Percentiles rank a stretch among this genome's conserved stretches.
Conservation (phyloP, 306 rosid genomes). For the Cicer judaicum region DNA sequence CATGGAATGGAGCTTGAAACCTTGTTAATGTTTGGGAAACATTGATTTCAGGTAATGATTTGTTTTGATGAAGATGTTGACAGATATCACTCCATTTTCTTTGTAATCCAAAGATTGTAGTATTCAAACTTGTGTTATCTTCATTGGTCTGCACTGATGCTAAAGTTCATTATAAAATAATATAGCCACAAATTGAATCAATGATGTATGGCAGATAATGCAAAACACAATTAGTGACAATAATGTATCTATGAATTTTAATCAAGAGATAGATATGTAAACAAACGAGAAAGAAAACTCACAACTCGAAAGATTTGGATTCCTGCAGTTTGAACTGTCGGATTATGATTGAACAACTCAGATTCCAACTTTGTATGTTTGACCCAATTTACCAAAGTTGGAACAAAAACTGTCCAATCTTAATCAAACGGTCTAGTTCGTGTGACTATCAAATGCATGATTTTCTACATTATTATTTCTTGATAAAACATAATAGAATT, state of each 20-base stretch:
- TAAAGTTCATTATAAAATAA: conserved; percentile 52
- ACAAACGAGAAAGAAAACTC: neutral
- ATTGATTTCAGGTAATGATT: conserved; percentile 54
- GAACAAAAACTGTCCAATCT: neutral
- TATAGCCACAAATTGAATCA: conserved; percentile 38
- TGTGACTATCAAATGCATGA: neutral
- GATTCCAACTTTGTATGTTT: neutral
- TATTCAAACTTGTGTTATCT: conserved; percentile 55
- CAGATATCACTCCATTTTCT: conserved; percentile 83
- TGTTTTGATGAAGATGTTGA: conserved; percentile 58
- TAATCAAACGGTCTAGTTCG: neutral
- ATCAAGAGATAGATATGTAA: conserved; percentile 4
- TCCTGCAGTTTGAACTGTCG: neutral
- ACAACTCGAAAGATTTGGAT: neutral
- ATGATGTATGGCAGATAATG: conserved; percentile 12
- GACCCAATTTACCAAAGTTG: neutral
- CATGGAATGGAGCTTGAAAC: conserved; percentile 53
- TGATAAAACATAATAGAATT: neutral
- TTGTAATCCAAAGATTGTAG: conserved; percentile 57
- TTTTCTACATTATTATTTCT: neutral
- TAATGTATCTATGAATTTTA: conserved; percentile 14
- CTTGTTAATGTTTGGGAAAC: conserved; percentile 46
- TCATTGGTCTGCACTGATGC: conserved; percentile 80
- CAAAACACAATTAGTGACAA: conserved; percentile 36
- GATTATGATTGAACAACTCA: neutral